Percentiles rank a stretch among this genome's conserved stretches.
These are phyloP conservation scores for Mucuna pruriens DNA, from an alignment of 306 rosid species.

Conservation along the genomic window DNA sequence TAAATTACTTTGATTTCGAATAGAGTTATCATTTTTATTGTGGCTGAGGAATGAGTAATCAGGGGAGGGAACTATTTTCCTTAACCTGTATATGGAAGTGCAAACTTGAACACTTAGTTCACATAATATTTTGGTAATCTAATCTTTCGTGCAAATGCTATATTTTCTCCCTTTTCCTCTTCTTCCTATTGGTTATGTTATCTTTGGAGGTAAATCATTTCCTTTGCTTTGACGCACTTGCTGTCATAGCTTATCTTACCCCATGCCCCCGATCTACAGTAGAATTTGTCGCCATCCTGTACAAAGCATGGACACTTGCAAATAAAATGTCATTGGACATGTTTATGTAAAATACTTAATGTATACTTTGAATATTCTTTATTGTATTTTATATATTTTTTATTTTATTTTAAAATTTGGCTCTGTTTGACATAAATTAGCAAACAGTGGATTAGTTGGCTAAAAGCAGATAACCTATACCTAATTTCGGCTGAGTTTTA, in stretches of 20 bases:
- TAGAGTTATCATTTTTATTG: slow-evolving; percentile 5
- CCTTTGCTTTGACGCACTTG: background rate
- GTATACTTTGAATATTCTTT: too few species aligned
- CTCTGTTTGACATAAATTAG: too few species aligned
- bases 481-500: too few species aligned
- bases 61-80: slow-evolving; percentile 31
- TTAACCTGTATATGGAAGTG: slow-evolving; percentile 25
- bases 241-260: too few species aligned
- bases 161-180: background rate
- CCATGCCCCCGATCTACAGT: background rate
- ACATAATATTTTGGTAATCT: slow-evolving; percentile 22
- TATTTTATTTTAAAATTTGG: too few species aligned
- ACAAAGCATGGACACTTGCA: background rate
- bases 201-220: background rate
- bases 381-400: too few species aligned
- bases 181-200: background rate
- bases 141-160: background rate
- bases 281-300: background rate
- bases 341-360: background rate
- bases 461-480: too few species aligned
- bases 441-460: too few species aligned
- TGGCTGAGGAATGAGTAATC: slow-evolving; percentile 18
- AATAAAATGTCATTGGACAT: background rate
- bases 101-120: background rate
- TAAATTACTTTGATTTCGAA: background rate